These are phyloP conservation scores for Backusella australiensis DNA, from an alignment of 192 early-diverging fungal species.

Conservation along the genomic window DNA sequence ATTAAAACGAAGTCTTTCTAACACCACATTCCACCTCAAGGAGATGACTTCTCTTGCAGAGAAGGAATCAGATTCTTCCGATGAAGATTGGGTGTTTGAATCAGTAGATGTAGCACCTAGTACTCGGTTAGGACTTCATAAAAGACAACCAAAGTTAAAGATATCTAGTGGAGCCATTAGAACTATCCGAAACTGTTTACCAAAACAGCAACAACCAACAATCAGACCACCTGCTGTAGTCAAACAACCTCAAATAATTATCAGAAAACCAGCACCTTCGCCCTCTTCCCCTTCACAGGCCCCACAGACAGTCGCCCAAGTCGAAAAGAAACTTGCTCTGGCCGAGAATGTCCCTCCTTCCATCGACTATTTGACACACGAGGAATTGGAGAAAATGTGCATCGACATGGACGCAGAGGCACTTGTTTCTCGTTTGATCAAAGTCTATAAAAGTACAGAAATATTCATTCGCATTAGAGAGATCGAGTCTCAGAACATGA, in stretches of 20 bases:
- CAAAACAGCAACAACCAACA: background rate
- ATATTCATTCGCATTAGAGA: conserved; percentile 16
- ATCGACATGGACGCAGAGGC: background rate
- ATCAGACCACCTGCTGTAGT: background rate
- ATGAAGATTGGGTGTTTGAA: conserved; percentile 28
- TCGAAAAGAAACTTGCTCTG: background rate
- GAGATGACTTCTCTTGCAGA: conserved; percentile 4
- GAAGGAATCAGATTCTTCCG: conserved; percentile 20
- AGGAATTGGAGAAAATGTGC: conserved; percentile 13
- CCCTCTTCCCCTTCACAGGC: background rate
- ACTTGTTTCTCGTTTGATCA: conserved; percentile 3
- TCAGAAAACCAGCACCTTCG: background rate
- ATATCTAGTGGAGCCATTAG: background rate
- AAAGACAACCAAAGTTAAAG: conserved; percentile 8
- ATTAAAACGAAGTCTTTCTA: too few species aligned
- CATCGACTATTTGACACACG: conserved; percentile 5
- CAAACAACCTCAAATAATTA: background rate
- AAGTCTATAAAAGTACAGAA: conserved; percentile 19
- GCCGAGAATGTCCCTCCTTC: background rate
- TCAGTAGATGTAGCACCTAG: conserved; percentile 11
- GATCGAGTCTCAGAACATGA: conserved; percentile 11
- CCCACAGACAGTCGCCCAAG: background rate
- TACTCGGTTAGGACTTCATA: conserved; percentile 1
- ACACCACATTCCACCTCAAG: background rate
- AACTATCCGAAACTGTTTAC: background rate